A percentile compares a stretch with the other conserved stretches of the same genome.
phyloP scores from a whole-genome alignment of 1,284 basidiomycete genomes.

The Somion occarium region DNA sequence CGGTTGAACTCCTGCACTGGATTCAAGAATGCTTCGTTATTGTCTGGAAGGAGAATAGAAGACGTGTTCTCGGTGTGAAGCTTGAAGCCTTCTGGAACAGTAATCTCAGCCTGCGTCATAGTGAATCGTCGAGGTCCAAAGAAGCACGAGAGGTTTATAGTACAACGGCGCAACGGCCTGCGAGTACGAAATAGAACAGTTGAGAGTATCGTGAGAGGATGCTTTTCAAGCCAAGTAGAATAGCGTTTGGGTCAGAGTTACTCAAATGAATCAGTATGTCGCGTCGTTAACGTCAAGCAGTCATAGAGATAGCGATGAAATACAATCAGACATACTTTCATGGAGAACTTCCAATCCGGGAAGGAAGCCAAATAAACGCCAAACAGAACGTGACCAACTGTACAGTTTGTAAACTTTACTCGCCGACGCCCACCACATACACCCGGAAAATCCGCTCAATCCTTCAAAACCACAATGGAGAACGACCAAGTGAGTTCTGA shows the following conservation, averaged over 20 bases:
- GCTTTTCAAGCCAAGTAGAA: no score
- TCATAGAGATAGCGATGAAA: neutral
- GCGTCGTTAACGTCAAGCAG: no score
- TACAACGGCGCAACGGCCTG: neutral
- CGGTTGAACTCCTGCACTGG: slow-evolving; percentile 99
- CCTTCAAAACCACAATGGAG: slow-evolving; percentile 53
- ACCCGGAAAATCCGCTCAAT: slow-evolving; percentile 16
- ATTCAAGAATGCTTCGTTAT: slow-evolving; percentile 89
- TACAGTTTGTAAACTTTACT: slow-evolving; percentile 30
- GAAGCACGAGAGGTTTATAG: neutral
- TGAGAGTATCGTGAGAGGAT: neutral
- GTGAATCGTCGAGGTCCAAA: neutral
- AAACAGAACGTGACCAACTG: slow-evolving; percentile 22
- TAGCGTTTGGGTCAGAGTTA: no score
- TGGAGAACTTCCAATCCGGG: neutral
- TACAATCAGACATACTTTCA: neutral
- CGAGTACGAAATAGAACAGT: neutral
- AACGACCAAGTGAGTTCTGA: slow-evolving; percentile 62
- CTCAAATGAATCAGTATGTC: no score
- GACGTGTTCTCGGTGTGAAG: slow-evolving; percentile 85
- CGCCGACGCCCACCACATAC: slow-evolving; percentile 21
- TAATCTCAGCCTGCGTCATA: slow-evolving; percentile 21
- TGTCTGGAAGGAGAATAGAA: slow-evolving; percentile 73
- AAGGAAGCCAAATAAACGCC: neutral
- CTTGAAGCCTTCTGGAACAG: slow-evolving; percentile 70